Base-by-base conservation (phyloP, 106 monocot genomes). In the Ottelia alismoides region DNA sequence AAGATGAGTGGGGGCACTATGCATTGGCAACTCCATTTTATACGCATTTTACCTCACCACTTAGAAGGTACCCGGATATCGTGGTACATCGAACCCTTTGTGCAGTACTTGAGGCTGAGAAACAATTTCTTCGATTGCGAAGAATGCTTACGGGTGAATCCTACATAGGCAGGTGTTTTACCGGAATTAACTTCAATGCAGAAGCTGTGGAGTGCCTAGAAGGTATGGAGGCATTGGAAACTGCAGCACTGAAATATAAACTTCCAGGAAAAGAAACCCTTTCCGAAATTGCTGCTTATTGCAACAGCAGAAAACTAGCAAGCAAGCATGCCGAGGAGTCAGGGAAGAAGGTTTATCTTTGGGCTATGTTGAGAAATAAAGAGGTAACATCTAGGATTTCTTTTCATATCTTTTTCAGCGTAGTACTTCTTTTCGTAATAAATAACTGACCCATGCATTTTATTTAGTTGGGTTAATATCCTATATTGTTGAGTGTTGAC, bases 1-100 rank as follows among this genome's bases (percentile, higher is more conserved):
- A 76, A 58, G 55, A 83, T 73, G 84, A 88, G 22, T 96, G 94
- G 88, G 76, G 72, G 49, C 94, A 96, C 69, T 96, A 89, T 71
- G 68, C 81, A 29, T 53, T 96, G 27, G 81, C 84, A 27, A 61
- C 82, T 57, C 85, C 88, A 12, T 69, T 66, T 3, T 96, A 96
- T 30, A 96, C 94, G 23, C 94, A 96, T 73, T 96, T 96, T 48
- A 89, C 88, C 12, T 88, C 88, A 9, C 88, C 94, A 35, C 58
- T 96, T 44, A 64, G 94, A 44, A 84, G 94, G 61, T 96, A 96
- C 60, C 78, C 94, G 61, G 94, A 96, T 69, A 81, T 96, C 64
- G 50, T 96, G 68, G 94, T 89, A n/a, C 94, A 96, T 45, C 64
- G 94, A 28, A 96, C 60, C 11, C 65, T 96, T 20, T 63, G 50